Base-by-base conservation (phyloP, 345 rosid genomes). In the Populus euphratica region DNA sequence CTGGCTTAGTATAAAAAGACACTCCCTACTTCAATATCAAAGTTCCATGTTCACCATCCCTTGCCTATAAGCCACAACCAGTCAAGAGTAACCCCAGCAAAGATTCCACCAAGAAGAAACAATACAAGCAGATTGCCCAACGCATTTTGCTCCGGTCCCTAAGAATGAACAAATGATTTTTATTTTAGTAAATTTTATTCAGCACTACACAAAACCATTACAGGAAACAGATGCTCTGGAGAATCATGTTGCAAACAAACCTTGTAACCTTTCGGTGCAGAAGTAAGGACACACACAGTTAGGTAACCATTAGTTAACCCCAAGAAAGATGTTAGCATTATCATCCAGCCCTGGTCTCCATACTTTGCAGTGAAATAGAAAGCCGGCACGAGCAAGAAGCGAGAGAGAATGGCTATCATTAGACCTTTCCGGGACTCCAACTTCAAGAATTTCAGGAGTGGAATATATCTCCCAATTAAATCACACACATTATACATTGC, bases 311-410 rank as follows among this genome's bases (percentile, higher is more conserved):
- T 90, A 49, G 83, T 87, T 73, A 93, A 75, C 31, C 98, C 98
- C 81, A 91, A 81, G 84, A 94, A 81, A 20, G 88, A 89, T 5
- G 97, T 91, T 36, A 93, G 86, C 82, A 90, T 74, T 50, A 91
- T 85, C 98, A 91, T 94, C 95, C 92, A 94, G 33, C 98, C 98
- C 69, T 93, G 94, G 72, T 86, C 91, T 0, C 89, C 98, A 7
- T 89, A 91, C 74, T 86, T 93, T 11, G 93, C 93, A 0, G 94
- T 91, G 78, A 93, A 89, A 79, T 94, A 94, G 81, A 94, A 93
- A 0, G 93, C 94, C 0, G 98, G 98, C 23, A 91, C 38, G 5
- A 94, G 84, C 54, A 86, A 61, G 56, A 88, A 81, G 10, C 98
- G 94, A 17, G 88, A 81, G 13, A 89, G 36, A 73, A 80, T 83